These are phyloP conservation scores for Cercospora sp. DNA, from an alignment of 2,329 filamentous ascomycete genomes.

Conservation along the genomic window DNA sequence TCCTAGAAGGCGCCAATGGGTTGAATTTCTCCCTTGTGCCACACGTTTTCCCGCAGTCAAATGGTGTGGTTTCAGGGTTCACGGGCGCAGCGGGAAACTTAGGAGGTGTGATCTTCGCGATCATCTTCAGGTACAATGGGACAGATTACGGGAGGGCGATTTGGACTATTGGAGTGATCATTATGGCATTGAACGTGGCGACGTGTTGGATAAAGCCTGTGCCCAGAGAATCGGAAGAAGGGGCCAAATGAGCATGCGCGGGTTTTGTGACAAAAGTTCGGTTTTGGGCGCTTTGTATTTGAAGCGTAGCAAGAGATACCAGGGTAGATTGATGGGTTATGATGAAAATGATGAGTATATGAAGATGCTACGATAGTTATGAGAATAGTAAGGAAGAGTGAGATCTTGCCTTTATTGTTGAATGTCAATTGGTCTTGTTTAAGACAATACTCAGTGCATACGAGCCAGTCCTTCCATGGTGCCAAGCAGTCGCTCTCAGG, in stretches of 20 bases:
- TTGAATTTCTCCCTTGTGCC: conserved; percentile 84
- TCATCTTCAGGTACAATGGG: conserved; percentile 70
- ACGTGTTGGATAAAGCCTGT: conserved; percentile 65
- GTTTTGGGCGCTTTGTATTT: not conserved
- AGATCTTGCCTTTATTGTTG: not conserved
- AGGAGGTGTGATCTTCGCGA: conserved; percentile 79
- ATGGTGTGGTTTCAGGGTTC: conserved; percentile 74
- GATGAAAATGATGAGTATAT: not conserved
- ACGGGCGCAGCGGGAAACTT: conserved; percentile 81
- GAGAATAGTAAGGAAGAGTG: not conserved
- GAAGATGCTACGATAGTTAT: not conserved
- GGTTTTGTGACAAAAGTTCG: not conserved
- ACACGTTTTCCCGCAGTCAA: conserved; percentile 79
- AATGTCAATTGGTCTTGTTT: not conserved
- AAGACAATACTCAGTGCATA: not conserved
- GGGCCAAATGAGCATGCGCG: conserved; percentile 19
- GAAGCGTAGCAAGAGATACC: conserved; percentile 1
- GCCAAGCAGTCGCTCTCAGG: not conserved
- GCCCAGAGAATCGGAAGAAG: conserved; percentile 55
- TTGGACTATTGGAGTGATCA: conserved; percentile 80
- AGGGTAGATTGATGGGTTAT: not conserved
- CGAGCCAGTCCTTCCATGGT: not conserved
- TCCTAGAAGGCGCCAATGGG: conserved; percentile 81
- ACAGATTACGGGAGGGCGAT: conserved; percentile 51
- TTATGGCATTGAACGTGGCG: conserved; percentile 66